phyloP scores from a whole-genome alignment of 2,329 filamentous ascomycete genomes.

The Fonsecaea monophora region DNA sequence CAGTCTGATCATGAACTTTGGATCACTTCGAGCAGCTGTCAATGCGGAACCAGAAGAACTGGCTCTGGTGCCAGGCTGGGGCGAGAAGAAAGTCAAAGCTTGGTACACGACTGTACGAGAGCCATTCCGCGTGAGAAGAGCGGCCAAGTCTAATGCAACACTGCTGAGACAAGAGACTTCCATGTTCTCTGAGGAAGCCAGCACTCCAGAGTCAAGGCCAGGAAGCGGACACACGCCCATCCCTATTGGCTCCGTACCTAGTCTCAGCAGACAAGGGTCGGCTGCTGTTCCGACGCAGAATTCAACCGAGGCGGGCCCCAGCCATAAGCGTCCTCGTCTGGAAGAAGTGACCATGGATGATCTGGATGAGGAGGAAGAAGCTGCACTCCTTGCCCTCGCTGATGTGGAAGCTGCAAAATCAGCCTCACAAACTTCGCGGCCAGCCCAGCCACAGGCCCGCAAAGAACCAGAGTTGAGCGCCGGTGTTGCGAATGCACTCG shows the following conservation, averaged over 20 bases:
- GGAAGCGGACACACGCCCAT: conserved; percentile 40
- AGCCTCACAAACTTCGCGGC: conserved; percentile 21
- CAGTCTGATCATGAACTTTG: conserved; percentile 88
- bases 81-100: conserved; percentile 88
- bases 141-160: conserved; percentile 62
- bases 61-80: conserved; percentile 86
- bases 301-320: conserved; percentile 18
- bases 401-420: conserved; percentile 24
- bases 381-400: conserved; percentile 48
- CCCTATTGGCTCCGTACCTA: conserved; percentile 41
- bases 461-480: conserved; percentile 55
- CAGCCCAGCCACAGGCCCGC: conserved; percentile 37
- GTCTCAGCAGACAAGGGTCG: conserved; percentile 24
- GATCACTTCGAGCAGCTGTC: conserved; percentile 82
- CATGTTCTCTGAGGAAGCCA: conserved; percentile 26
- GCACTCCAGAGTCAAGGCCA: conserved; percentile 40
- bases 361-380: conserved; percentile 56
- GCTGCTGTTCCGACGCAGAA: conserved; percentile 21
- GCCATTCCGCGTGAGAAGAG: conserved; percentile 78
- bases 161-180: conserved; percentile 36
- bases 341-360: conserved; percentile 38
- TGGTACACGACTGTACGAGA: conserved; percentile 85
- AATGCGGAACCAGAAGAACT: conserved; percentile 89
- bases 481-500: conserved; percentile 65
- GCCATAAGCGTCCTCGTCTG: conserved; percentile 34